Conservation (phyloP, 2,329 filamentous ascomycete genomes). For the Colletotrichum sp. region DNA sequence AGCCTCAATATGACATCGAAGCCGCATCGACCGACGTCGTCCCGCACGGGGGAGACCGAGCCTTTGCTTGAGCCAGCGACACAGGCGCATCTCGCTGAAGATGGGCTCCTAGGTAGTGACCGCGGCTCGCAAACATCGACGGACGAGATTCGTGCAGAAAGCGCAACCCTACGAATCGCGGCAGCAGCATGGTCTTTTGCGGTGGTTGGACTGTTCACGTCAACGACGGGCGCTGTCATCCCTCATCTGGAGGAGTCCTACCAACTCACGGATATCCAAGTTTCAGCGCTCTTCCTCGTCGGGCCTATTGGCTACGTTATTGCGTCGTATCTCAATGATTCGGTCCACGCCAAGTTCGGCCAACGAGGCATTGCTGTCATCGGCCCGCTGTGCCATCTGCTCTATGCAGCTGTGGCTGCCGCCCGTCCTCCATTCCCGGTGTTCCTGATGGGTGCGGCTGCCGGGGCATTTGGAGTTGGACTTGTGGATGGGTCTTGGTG, state of each 20-base stretch:
- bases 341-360: constrained; percentile 56
- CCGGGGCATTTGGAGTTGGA: constrained; percentile 47
- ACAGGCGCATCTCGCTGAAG: background rate
- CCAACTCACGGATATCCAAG: constrained; percentile 42
- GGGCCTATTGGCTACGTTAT: constrained; percentile 47
- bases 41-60: background rate
- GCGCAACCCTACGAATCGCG: background rate
- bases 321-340: constrained; percentile 42
- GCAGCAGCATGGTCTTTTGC: constrained; percentile 14
- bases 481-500: constrained; percentile 49
- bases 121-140: background rate
- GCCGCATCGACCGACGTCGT: background rate
- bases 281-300: constrained; percentile 49
- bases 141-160: background rate
- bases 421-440: constrained; percentile 73
- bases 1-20: background rate
- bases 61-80: background rate
- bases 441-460: constrained; percentile 66
- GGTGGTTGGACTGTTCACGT: constrained; percentile 29
- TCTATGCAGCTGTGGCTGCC: constrained; percentile 68
- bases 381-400: constrained; percentile 40
- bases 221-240: constrained; percentile 30
- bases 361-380: constrained; percentile 58
- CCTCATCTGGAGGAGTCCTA: constrained; percentile 43
- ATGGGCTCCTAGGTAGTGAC: background rate